phyloP scores from a whole-genome alignment of 805 yeast genomes.

The Saccharomycopsis vini region DNA sequence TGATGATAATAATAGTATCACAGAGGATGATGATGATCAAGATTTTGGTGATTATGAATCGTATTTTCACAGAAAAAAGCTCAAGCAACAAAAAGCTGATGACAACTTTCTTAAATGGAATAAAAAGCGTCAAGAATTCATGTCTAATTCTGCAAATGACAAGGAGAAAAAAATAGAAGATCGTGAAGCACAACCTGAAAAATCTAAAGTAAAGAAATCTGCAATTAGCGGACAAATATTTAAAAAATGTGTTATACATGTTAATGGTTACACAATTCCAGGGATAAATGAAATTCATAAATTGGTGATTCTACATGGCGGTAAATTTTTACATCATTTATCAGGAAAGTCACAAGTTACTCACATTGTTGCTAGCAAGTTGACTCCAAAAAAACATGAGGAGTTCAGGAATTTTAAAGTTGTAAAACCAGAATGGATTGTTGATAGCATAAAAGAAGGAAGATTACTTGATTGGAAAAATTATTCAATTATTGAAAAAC shows the following conservation, averaged over 20 bases:
- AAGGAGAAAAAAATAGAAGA: slow-evolving; percentile 22
- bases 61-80: slow-evolving; percentile 52
- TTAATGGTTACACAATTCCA: slow-evolving; percentile 87
- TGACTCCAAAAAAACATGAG: slow-evolving; percentile 67
- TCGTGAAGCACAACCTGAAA: slow-evolving; percentile 17
- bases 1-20: neutral
- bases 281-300: slow-evolving; percentile 65
- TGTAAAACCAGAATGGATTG: slow-evolving; percentile 76
- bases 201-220: slow-evolving; percentile 21
- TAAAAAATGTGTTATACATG: slow-evolving; percentile 54
- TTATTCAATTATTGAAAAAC: slow-evolving; percentile 41
- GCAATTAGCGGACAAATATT: slow-evolving; percentile 34
- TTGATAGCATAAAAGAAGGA: slow-evolving; percentile 45
- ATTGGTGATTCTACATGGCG: slow-evolving; percentile 70
- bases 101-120: slow-evolving; percentile 43
- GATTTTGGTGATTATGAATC: slow-evolving; percentile 58
- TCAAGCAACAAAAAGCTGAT: slow-evolving; percentile 55
- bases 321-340: slow-evolving; percentile 60
- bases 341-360: slow-evolving; percentile 67
- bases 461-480: slow-evolving; percentile 60
- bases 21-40: slow-evolving; percentile 3
- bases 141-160: no score
- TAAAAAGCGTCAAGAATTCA: slow-evolving; percentile 26
- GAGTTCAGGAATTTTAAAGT: slow-evolving; percentile 65
- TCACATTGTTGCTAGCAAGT: slow-evolving; percentile 70